Conservation (phyloP, 1,284 basidiomycete species). For the Trametes polyzona region DNA sequence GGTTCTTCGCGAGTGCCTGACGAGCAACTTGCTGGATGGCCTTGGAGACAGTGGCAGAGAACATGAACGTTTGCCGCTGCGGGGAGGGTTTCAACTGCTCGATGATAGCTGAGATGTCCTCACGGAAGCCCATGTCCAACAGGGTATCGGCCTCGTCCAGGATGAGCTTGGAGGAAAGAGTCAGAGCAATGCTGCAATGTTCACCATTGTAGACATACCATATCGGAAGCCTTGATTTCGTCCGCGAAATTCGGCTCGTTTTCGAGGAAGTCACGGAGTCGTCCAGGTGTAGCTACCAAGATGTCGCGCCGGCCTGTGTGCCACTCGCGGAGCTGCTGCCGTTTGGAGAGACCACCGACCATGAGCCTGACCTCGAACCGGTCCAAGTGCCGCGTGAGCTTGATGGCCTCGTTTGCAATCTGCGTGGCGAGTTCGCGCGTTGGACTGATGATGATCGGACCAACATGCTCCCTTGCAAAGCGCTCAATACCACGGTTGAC, state of each 20-base stretch:
- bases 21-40: conserved; percentile 67
- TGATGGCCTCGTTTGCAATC: conserved; percentile 86
- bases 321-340: conserved; percentile 72
- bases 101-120: conserved; percentile 84
- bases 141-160: conserved; percentile 97
- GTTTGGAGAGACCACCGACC: conserved; percentile 79
- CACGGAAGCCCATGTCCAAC: conserved; percentile 95
- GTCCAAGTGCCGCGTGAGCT: conserved; percentile 67
- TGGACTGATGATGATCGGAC: conserved; percentile 88
- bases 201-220: conserved; percentile 46
- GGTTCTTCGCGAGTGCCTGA: conserved; percentile 53
- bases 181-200: not conserved
- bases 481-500: conserved; percentile 38
- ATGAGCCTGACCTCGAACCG: conserved; percentile 78
- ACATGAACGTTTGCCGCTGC: conserved; percentile 89
- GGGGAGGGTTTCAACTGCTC: conserved; percentile 67
- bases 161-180: conserved; percentile 61
- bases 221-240: conserved; percentile 58
- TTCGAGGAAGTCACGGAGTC: conserved; percentile 81
- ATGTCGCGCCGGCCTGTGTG: conserved; percentile 74
- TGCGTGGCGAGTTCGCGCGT: conserved; percentile 95
- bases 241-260: conserved; percentile 61
- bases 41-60: conserved; percentile 85
- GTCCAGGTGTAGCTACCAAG: conserved; percentile 92
- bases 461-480: conserved; percentile 57